Evolutionary conservation across 2,329 filamentous ascomycete species (phyloP).

Genomic region (Trichoderma polysporum): DNA sequence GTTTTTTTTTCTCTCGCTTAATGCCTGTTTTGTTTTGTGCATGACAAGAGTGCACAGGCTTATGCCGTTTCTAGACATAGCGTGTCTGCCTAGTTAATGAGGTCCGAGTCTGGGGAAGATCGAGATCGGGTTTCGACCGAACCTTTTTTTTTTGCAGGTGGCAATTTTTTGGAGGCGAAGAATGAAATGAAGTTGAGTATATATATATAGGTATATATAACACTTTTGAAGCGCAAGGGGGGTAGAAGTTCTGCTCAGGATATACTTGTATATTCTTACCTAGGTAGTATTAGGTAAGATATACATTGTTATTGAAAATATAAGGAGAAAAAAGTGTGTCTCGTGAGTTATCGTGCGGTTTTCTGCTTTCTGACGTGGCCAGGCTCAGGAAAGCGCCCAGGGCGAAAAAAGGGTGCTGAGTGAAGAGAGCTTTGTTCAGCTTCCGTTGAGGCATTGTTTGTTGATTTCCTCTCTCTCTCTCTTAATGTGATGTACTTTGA

Average conservation of each 20-base stretch:
- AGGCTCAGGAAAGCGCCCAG: conserved; percentile 1
- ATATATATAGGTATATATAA: not conserved
- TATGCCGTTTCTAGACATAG: conserved; percentile 12
- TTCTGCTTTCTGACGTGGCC: not conserved
- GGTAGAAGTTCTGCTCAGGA: not conserved
- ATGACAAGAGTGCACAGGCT: conserved; percentile 1
- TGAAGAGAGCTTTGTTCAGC: not conserved
- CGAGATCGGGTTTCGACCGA: conserved; percentile 11
- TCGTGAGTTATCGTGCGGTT: not conserved
- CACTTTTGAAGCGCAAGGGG: not conserved
- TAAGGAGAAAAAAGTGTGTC: not conserved
- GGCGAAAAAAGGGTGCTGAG: not conserved
- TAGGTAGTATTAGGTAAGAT: not conserved
- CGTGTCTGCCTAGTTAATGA: conserved; percentile 12
- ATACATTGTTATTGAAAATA: not conserved
- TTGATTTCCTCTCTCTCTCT: too few relatives aligned
- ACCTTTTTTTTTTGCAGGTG: not conserved
- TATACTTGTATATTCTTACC: not conserved
- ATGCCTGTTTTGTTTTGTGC: not conserved
- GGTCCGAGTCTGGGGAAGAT: conserved; percentile 15
- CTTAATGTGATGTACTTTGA: too few relatives aligned
- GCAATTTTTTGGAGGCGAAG: not conserved
- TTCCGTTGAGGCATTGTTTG: not conserved
- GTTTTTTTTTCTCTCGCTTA: not conserved
- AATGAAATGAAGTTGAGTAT: not conserved